Evolutionary conservation across 768 basidiomycete genomes (phyloP).

Genomic region (Plicaturopsis crispa): DNA sequence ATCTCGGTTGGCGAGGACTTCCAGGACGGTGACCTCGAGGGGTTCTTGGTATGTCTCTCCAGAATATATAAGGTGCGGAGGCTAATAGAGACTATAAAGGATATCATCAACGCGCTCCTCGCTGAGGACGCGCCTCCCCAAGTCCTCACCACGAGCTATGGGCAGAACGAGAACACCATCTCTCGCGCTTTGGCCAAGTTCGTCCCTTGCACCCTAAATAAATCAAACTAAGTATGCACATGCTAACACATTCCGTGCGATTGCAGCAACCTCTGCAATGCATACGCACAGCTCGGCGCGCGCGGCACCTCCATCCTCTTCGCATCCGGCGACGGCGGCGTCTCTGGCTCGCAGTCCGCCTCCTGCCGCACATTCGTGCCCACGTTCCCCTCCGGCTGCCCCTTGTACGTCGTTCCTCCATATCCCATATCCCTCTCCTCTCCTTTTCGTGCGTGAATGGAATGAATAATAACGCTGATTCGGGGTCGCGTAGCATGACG

Average conservation of each 20-base stretch:
- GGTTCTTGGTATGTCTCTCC: too few relatives aligned
- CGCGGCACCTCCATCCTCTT: constrained; percentile 55
- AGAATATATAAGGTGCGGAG: too few relatives aligned
- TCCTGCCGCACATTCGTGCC: constrained; percentile 27
- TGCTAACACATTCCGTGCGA: too few relatives aligned
- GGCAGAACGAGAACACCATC: constrained; percentile 42
- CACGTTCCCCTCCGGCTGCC: constrained; percentile 43
- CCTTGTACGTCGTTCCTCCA: constrained; percentile 19
- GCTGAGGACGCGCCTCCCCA: constrained; percentile 26
- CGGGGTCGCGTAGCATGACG: constrained; percentile 29
- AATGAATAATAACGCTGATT: background rate
- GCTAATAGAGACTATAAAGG: too few relatives aligned
- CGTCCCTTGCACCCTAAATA: too few relatives aligned
- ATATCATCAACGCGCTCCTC: constrained; percentile 22
- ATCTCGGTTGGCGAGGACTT: constrained; percentile 23
- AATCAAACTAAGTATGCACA: too few relatives aligned
- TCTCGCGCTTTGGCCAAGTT: too few relatives aligned
- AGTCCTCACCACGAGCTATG: constrained; percentile 46
- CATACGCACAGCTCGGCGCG: constrained; percentile 33
- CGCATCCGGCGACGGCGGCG: constrained; percentile 54
- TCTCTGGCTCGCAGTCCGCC: constrained; percentile 20
- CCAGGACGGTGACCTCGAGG: constrained; percentile 22
- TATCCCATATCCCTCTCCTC: too few relatives aligned
- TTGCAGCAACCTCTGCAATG: constrained; percentile 18
- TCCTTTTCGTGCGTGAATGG: too few relatives aligned